Evolutionary conservation across 768 basidiomycete species (phyloP).

Genomic region (Chiua virens): DNA sequence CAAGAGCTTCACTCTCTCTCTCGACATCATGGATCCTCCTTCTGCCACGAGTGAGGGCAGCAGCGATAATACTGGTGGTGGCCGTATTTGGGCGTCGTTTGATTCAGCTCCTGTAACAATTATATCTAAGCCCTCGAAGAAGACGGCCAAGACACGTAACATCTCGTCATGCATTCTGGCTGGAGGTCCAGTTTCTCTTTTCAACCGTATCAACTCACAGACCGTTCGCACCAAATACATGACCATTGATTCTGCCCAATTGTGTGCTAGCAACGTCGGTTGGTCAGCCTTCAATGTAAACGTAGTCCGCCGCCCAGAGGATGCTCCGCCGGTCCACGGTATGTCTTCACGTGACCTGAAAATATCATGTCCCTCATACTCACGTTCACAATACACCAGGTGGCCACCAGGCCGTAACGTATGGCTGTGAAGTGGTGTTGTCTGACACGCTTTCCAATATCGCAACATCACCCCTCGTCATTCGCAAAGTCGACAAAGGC

Average conservation of each 20-base stretch:
- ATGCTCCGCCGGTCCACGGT: conserved; percentile 61
- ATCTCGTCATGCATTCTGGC: conserved; percentile 88
- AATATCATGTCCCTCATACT: conserved; percentile 35
- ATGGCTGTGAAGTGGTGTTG: conserved; percentile 86
- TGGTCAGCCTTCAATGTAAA: conserved; percentile 97
- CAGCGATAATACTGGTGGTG: conserved; percentile 39
- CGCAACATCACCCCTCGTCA: conserved; percentile 79
- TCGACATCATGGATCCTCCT: conserved; percentile 81
- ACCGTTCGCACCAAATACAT: conserved; percentile 97
- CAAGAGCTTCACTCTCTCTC: conserved; percentile 84
- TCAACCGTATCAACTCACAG: conserved; percentile 96
- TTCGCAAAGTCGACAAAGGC: conserved; percentile 92
- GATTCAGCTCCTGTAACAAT: conserved; percentile 91
- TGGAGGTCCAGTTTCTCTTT: conserved; percentile 87
- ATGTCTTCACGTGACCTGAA: conserved; percentile 54
- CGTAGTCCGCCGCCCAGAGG: conserved; percentile 74
- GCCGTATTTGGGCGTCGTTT: conserved; percentile 88
- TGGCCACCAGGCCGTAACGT: conserved; percentile 84
- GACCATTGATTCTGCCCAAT: conserved; percentile 81
- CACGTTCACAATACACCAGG: conserved; percentile 44
- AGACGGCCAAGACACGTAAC: conserved; percentile 93
- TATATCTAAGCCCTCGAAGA: conserved; percentile 97
- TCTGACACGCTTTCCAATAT: conserved; percentile 85
- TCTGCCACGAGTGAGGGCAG: conserved; percentile 42
- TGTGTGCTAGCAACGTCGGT: conserved; percentile 86